Percentiles rank a stretch among this genome's conserved stretches.
Conservation (phyloP, 2,329 filamentous ascomycete species). For the Aotearoamyces nothofagi region DNA sequence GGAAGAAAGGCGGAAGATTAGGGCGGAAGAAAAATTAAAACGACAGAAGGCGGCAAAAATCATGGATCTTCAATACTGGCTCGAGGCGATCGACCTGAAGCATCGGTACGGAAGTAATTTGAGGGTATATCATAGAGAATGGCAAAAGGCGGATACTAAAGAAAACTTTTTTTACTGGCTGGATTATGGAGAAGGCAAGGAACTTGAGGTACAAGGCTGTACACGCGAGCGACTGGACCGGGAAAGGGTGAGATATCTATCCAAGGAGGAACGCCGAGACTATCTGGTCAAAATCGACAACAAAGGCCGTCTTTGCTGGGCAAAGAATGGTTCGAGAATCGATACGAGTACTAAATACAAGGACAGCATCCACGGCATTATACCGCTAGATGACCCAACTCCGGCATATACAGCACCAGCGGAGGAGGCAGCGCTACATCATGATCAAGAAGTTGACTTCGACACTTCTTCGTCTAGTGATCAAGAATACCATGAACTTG, state of each 20-base stretch:
- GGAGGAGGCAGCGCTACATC: conserved; percentile 12
- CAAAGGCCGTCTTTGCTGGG: conserved; percentile 70
- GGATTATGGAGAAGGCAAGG: conserved; percentile 62
- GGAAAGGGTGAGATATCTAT: conserved; percentile 73
- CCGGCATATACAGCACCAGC: conserved; percentile 28
- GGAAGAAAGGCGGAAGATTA: conserved; percentile 23
- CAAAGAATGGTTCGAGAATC: conserved; percentile 64
- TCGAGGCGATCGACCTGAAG: conserved; percentile 73
- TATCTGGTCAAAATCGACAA: conserved; percentile 67
- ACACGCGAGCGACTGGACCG: conserved; percentile 60
- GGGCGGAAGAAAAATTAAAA: conserved; percentile 34
- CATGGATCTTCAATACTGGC: conserved; percentile 60
- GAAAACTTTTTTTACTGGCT: conserved; percentile 95
- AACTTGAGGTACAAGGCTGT: conserved; percentile 55
- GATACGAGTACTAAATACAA: conserved; percentile 62
- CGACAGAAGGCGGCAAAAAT: conserved; percentile 54
- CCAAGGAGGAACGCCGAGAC: conserved; percentile 62
- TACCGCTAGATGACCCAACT: conserved; percentile 42
- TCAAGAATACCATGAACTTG: conserved; percentile 18
- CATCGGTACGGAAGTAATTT: conserved; percentile 80
- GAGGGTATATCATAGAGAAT: conserved; percentile 66
- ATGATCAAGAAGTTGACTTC: conserved; percentile 7
- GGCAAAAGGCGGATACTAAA: conserved; percentile 61
- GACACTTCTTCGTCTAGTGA: conserved; percentile 20
- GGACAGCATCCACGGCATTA: conserved; percentile 66